These are phyloP conservation scores for Agaricus blazei DNA, from an alignment of 768 basidiomycete species.

Conservation along the genomic window DNA sequence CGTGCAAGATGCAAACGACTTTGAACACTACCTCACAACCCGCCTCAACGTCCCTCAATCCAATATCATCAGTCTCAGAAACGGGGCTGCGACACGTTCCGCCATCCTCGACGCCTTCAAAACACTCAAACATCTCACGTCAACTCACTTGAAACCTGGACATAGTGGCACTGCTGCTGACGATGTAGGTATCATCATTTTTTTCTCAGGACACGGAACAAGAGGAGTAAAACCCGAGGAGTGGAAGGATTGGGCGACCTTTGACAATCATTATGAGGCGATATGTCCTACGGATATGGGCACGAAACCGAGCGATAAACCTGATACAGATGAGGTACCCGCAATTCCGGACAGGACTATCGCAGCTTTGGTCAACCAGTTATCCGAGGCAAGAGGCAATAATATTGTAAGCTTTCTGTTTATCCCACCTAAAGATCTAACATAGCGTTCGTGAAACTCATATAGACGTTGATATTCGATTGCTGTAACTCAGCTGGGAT, in stretches of 20 bases:
- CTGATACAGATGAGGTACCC: slow-evolving; percentile 12
- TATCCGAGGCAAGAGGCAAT: slow-evolving; percentile 34
- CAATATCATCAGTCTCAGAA: slow-evolving; percentile 32
- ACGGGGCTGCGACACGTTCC: slow-evolving; percentile 30
- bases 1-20: slow-evolving; percentile 32
- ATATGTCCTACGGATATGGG: slow-evolving; percentile 30
- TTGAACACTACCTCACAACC: slow-evolving; percentile 27
- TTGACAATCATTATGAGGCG: slow-evolving; percentile 26
- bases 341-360: slow-evolving; percentile 43
- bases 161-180: slow-evolving; percentile 6
- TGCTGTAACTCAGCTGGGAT: slow-evolving; percentile 40
- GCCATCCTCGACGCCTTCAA: slow-evolving; percentile 28
- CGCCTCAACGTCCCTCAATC: slow-evolving; percentile 22
- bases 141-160: background rate
- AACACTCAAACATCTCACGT: slow-evolving; percentile 18
- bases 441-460: background rate
- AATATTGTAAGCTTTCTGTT: slow-evolving; percentile 31
- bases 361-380: slow-evolving; percentile 26
- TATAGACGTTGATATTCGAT: slow-evolving; percentile 40
- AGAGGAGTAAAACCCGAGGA: slow-evolving; percentile 23
- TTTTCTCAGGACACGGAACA: slow-evolving; percentile 42
- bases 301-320: background rate
- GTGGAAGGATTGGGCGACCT: slow-evolving; percentile 23
- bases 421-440: background rate
- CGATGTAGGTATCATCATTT: slow-evolving; percentile 35